Percentiles rank a stretch among this genome's conserved stretches.
These are phyloP conservation scores for Hemisphaericaspora subhashii DNA, from an alignment of 1,139 yeast species.

Conservation along the genomic window DNA sequence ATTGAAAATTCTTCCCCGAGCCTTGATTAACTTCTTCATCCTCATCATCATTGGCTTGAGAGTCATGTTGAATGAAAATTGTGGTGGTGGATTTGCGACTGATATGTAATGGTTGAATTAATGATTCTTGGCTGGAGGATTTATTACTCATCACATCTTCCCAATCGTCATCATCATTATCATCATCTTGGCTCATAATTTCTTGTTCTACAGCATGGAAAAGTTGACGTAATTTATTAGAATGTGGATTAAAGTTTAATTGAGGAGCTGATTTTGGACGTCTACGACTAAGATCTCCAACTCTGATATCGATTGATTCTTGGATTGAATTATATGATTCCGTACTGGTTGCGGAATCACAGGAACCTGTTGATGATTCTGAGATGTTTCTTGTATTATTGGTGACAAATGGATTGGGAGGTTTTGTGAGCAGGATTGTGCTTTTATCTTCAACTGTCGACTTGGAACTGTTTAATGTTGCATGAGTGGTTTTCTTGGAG, in stretches of 20 bases:
- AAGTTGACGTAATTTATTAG: too few species aligned
- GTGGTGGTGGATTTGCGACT: not conserved
- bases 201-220: too few species aligned
- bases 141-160: slow-evolving; percentile 8
- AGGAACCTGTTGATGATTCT: slow-evolving; percentile 5
- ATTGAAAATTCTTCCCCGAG: slow-evolving; percentile 27
- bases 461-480: too few species aligned
- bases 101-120: slow-evolving; percentile 13
- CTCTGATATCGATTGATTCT: slow-evolving; percentile 31
- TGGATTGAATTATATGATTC: slow-evolving; percentile 40
- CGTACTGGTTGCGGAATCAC: slow-evolving; percentile 9
- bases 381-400: slow-evolving; percentile 6
- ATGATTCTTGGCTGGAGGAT: slow-evolving; percentile 7
- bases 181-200: too few species aligned
- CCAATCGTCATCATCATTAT: slow-evolving; percentile 5
- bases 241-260: not conserved
- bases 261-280: slow-evolving; percentile 6
- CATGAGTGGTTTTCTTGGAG: too few species aligned
- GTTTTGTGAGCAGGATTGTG: not conserved
- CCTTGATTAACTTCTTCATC: not conserved
- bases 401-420: not conserved
- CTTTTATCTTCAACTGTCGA: not conserved
- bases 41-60: not conserved
- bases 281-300: not conserved
- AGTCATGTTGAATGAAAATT: not conserved